A percentile compares a stretch with the other conserved stretches of the same genome.
These are phyloP conservation scores for Cutaneotrichosporon sp. DNA, from an alignment of 1,284 basidiomycete genomes.

Conservation along the genomic window DNA sequence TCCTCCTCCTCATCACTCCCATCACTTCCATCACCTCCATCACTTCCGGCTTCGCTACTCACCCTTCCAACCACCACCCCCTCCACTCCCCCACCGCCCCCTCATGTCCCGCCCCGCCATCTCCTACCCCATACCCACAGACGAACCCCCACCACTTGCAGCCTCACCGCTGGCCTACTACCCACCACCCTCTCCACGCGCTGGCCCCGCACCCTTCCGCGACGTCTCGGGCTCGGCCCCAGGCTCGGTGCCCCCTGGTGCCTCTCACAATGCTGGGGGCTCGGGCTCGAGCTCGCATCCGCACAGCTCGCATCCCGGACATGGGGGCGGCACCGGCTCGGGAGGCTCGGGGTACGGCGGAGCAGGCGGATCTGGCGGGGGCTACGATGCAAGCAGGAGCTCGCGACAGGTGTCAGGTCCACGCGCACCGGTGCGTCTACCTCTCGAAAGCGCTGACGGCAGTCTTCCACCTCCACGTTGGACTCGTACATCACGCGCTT, in stretches of 20 bases:
- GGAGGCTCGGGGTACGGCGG: not conserved
- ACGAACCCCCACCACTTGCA: conserved; percentile 4
- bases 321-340: not conserved
- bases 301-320: not conserved
- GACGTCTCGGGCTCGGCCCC: not conserved
- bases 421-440: not conserved
- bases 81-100: not conserved
- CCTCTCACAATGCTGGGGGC: not conserved
- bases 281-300: not conserved
- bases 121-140: conserved; percentile 25
- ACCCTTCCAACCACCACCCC: not conserved
- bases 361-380: not conserved
- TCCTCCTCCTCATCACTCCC: too few species aligned
- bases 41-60: not conserved
- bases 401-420: not conserved
- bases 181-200: not conserved
- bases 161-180: not conserved
- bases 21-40: not conserved
- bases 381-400: not conserved
- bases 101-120: conserved; percentile 27
- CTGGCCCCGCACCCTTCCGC: not conserved
- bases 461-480: conserved; percentile 35
- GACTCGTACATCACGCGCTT: conserved; percentile 92
- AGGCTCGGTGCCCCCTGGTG: not conserved
- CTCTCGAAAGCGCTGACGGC: not conserved